A percentile compares a stretch with the other conserved stretches of the same genome.
phyloP scores from a whole-genome alignment of 805 yeast species.

The Metschnikowia cerradonensis region DNA sequence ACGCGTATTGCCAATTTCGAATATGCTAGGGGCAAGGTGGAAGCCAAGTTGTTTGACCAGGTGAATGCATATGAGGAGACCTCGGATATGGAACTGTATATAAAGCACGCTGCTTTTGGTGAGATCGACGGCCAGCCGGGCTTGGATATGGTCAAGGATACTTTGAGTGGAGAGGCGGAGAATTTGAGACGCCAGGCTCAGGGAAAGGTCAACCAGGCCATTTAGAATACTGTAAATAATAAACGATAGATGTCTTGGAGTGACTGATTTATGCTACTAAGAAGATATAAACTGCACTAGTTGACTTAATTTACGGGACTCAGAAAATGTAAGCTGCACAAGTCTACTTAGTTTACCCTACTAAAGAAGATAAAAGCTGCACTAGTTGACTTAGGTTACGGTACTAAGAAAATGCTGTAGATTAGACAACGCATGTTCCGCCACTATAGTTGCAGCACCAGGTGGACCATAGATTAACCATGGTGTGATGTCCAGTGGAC shows the following conservation, averaged over 20 bases:
- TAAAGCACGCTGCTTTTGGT: constrained; percentile 36
- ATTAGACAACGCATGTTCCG: too few species aligned
- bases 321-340: too few species aligned
- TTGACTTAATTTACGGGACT: too few species aligned
- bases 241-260: background rate
- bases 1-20: constrained; percentile 33
- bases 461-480: too few species aligned
- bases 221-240: constrained; percentile 9
- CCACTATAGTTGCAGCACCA: too few species aligned
- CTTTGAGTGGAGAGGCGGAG: constrained; percentile 39
- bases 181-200: constrained; percentile 35
- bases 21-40: constrained; percentile 29
- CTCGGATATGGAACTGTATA: constrained; percentile 29
- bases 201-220: constrained; percentile 23
- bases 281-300: too few species aligned
- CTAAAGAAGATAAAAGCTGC: too few species aligned
- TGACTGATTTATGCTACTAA: too few species aligned
- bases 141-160: constrained; percentile 33
- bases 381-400: too few species aligned
- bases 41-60: constrained; percentile 32
- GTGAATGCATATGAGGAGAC: constrained; percentile 26
- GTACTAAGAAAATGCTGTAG: too few species aligned
- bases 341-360: too few species aligned
- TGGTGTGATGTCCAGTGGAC: too few species aligned
- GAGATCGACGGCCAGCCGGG: constrained; percentile 42